Conservation (phyloP, 1,284 basidiomycete species). For the Tremellales sp. region DNA sequence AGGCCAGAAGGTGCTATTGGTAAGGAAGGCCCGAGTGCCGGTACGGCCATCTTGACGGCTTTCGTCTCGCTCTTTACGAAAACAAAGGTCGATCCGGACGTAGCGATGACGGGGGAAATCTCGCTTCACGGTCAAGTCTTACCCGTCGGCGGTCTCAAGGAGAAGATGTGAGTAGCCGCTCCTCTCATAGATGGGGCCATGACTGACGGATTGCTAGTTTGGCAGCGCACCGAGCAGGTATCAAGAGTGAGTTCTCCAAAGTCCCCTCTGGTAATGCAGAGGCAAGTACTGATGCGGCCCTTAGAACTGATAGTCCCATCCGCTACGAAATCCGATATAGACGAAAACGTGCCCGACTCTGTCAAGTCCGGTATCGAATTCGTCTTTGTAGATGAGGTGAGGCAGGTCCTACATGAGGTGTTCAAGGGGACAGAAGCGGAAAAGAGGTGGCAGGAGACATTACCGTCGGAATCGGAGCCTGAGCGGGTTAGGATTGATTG, state of each 20-base stretch:
- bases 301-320: constrained; percentile 67
- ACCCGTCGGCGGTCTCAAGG: constrained; percentile 88
- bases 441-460: constrained; percentile 64
- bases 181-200: background rate
- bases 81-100: constrained; percentile 74
- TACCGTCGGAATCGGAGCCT: constrained; percentile 38
- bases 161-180: constrained; percentile 73
- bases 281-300: constrained; percentile 4
- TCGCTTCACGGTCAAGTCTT: constrained; percentile 87
- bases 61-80: constrained; percentile 87
- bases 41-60: constrained; percentile 85
- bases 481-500: too few species aligned
- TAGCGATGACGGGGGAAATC: constrained; percentile 95
- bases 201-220: constrained; percentile 46
- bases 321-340: constrained; percentile 84
- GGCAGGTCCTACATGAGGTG: constrained; percentile 79
- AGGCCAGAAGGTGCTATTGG: constrained; percentile 89
- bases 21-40: constrained; percentile 95
- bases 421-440: constrained; percentile 62
- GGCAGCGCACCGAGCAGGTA: constrained; percentile 87
- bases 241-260: constrained; percentile 60
- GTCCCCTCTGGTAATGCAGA: too few species aligned
- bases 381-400: constrained; percentile 83
- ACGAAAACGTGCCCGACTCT: constrained; percentile 90
- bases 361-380: constrained; percentile 91